Conservation (phyloP, 2,329 filamentous ascomycete species). For the Rhynchosporium agropyri region DNA sequence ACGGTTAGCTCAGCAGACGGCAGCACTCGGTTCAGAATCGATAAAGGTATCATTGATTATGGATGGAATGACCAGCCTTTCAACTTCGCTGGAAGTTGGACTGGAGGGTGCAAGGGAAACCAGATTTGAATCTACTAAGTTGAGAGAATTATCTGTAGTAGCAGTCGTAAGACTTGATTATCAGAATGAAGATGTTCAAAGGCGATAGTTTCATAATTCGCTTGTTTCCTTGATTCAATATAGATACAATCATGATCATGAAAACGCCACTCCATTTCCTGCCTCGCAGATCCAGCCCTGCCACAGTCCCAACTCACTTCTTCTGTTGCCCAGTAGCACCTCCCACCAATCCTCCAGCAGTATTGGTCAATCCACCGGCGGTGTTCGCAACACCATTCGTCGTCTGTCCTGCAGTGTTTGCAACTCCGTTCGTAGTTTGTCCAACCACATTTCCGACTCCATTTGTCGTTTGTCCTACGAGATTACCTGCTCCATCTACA, state of each 20-base stretch:
- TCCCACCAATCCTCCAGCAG: conserved; percentile 9
- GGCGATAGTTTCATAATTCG: no score
- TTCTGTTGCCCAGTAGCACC: conserved; percentile 13
- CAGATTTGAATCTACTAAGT: background rate
- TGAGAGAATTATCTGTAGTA: no score
- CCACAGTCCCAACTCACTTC: background rate
- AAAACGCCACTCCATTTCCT: background rate
- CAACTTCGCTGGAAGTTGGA: background rate
- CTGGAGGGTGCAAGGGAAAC: conserved; percentile 3
- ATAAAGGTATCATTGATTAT: conserved; percentile 4
- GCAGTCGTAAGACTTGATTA: no score
- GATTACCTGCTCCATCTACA: conserved; percentile 43
- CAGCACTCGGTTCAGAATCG: background rate
- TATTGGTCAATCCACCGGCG: conserved; percentile 24
- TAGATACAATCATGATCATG: background rate
- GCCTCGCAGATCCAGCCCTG: no score
- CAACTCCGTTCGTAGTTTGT: conserved; percentile 35
- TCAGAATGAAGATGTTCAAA: no score
- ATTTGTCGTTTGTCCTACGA: conserved; percentile 39
- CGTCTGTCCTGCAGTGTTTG: conserved; percentile 28
- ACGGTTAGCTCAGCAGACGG: background rate
- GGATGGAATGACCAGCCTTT: conserved; percentile 12
- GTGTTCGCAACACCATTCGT: conserved; percentile 30
- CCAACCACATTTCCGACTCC: conserved; percentile 43
- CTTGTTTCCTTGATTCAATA: background rate